phyloP scores from a whole-genome alignment of 371 early-diverging fungal species.

The Batkoa obscura region DNA sequence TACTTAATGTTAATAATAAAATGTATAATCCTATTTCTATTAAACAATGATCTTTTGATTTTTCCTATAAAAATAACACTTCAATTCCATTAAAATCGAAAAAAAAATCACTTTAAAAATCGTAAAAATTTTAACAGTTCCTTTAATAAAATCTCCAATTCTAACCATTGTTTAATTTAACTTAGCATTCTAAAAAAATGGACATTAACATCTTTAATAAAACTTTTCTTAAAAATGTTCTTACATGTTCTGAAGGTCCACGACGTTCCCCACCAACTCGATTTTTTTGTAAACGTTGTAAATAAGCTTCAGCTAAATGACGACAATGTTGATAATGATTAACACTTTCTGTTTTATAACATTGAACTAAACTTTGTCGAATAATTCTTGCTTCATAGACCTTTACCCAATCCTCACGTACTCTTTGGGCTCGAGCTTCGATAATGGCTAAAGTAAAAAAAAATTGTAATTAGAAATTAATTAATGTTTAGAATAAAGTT shows the following conservation, averaged over 20 bases:
- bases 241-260: slow-evolving; percentile 1
- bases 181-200: too few relatives aligned
- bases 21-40: too few relatives aligned
- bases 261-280: slow-evolving; percentile 1
- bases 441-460: slow-evolving; percentile 29
- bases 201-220: too few relatives aligned
- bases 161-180: too few relatives aligned
- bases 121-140: too few relatives aligned
- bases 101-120: too few relatives aligned
- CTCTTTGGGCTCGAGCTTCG: slow-evolving; percentile 48
- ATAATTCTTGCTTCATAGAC: slow-evolving; percentile 63
- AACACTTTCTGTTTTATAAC: slow-evolving; percentile 62
- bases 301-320: slow-evolving; percentile 27
- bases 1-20: too few relatives aligned
- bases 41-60: too few relatives aligned
- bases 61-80: too few relatives aligned
- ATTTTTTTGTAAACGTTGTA: not conserved
- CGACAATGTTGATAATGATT: slow-evolving; percentile 61
- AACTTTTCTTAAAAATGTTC: too few relatives aligned
- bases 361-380: slow-evolving; percentile 49
- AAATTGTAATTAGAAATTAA: not conserved
- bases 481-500: not conserved
- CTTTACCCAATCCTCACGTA: slow-evolving; percentile 69
- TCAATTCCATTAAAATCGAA: too few relatives aligned
- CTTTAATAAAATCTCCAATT: too few relatives aligned